Evolutionary conservation across 2,329 filamentous ascomycete genomes (phyloP).

Genomic region (Paracoccidioides brasiliensis): DNA sequence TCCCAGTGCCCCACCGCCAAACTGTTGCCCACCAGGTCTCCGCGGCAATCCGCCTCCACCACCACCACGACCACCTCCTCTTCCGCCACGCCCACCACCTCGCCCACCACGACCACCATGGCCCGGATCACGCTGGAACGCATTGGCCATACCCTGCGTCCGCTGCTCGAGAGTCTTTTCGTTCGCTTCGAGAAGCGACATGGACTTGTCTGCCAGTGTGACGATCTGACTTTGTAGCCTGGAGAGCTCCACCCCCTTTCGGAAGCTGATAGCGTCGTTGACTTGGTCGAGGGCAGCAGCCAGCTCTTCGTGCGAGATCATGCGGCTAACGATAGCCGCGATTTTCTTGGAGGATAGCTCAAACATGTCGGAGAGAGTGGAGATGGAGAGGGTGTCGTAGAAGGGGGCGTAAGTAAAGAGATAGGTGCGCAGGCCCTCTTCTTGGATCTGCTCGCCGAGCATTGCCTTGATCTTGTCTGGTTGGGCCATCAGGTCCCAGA

Average conservation of each 20-base stretch:
- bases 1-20: conserved; percentile 38
- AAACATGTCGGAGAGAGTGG: conserved; percentile 84
- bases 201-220: conserved; percentile 90
- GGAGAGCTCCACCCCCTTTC: conserved; percentile 96
- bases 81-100: conserved; percentile 44
- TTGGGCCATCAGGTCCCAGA: conserved; percentile 95
- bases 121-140: conserved; percentile 84
- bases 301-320: conserved; percentile 98
- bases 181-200: conserved; percentile 88
- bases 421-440: conserved; percentile 94
- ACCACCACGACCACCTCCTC: conserved; percentile 26
- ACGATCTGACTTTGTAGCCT: conserved; percentile 90
- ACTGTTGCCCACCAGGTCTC: conserved; percentile 37
- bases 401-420: conserved; percentile 99
- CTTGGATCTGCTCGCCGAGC: conserved; percentile 96
- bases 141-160: conserved; percentile 88
- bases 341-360: conserved; percentile 86
- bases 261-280: conserved; percentile 94
- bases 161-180: conserved; percentile 94
- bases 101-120: conserved; percentile 54
- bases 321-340: conserved; percentile 89
- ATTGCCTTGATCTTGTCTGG: conserved; percentile 89
- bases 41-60: conserved; percentile 30
- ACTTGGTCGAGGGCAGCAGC: conserved; percentile 94
- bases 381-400: conserved; percentile 88